Conservation (phyloP, 805 yeast genomes). For the Komagataella pseudopastoris region DNA sequence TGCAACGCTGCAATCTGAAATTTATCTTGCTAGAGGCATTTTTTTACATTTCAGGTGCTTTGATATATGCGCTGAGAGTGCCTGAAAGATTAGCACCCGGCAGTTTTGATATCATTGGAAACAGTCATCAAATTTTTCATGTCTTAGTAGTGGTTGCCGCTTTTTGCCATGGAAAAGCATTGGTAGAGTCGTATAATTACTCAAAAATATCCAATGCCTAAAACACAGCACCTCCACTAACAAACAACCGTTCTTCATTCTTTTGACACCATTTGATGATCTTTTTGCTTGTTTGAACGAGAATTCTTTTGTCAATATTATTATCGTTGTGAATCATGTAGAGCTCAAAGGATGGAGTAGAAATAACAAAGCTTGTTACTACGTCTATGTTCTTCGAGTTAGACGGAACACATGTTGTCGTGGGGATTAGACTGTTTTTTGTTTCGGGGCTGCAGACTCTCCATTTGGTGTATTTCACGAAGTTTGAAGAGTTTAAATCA, state of each 20-base stretch:
- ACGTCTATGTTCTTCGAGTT: conserved; percentile 7
- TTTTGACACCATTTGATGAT: conserved; percentile 68
- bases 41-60: conserved; percentile 70
- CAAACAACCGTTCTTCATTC: conserved; percentile 58
- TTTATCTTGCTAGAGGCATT: conserved; percentile 63
- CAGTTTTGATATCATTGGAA: conserved; percentile 54
- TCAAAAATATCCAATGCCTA: conserved; percentile 9
- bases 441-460: conserved; percentile 1
- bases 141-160: conserved; percentile 69
- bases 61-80: conserved; percentile 59
- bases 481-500: conserved; percentile 8
- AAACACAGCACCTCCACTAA: conserved; percentile 60
- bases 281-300: conserved; percentile 47
- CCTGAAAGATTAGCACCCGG: conserved; percentile 68
- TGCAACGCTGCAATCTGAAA: conserved; percentile 35
- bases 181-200: conserved; percentile 34
- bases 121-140: conserved; percentile 81
- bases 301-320: conserved; percentile 38
- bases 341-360: conserved; percentile 36
- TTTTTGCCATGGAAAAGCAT: conserved; percentile 53
- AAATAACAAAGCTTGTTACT: conserved; percentile 13
- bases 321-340: conserved; percentile 41
- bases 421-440: not conserved
- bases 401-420: not conserved
- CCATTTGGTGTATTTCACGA: conserved; percentile 14